A percentile compares a stretch with the other conserved stretches of the same genome.
phyloP scores from a whole-genome alignment of 805 yeast species.

The Metschnikowia arizonensis region DNA sequence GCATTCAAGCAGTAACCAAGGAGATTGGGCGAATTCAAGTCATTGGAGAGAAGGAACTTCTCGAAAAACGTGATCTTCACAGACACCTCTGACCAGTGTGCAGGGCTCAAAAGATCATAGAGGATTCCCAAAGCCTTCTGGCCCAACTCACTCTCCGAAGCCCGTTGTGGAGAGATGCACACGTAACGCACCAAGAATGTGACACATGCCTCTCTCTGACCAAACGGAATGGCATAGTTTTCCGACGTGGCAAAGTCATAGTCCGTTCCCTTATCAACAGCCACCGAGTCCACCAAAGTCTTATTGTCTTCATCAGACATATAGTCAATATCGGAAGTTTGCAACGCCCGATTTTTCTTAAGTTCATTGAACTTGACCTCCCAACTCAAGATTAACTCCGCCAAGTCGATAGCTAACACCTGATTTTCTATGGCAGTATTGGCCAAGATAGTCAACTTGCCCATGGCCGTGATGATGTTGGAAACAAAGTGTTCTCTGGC shows the following conservation, averaged over 20 bases:
- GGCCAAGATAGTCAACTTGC: slow-evolving; percentile 74
- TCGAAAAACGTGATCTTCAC: slow-evolving; percentile 86
- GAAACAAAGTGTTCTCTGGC: slow-evolving; percentile 88
- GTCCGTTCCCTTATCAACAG: not conserved
- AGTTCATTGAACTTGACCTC: slow-evolving; percentile 49
- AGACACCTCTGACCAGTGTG: slow-evolving; percentile 84
- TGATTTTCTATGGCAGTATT: slow-evolving; percentile 81
- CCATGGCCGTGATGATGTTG: slow-evolving; percentile 87
- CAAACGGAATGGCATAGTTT: slow-evolving; percentile 60
- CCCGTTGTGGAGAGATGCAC: slow-evolving; percentile 80
- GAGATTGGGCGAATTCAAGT: slow-evolving; percentile 62
- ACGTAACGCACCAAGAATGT: slow-evolving; percentile 84
- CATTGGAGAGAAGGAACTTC: slow-evolving; percentile 75
- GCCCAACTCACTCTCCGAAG: slow-evolving; percentile 79
- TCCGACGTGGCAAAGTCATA: slow-evolving; percentile 45
- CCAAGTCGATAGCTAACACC: slow-evolving; percentile 79
- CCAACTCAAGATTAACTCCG: slow-evolving; percentile 84
- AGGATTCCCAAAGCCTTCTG: slow-evolving; percentile 76
- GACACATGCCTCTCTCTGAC: slow-evolving; percentile 83
- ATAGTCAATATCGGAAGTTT: not conserved
- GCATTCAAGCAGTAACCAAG: slow-evolving; percentile 86
- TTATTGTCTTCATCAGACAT: slow-evolving; percentile 2
- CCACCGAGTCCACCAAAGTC: slow-evolving; percentile 4
- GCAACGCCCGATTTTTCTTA: slow-evolving; percentile 11
- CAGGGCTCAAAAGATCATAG: slow-evolving; percentile 64